phyloP scores from a whole-genome alignment of 768 basidiomycete species.

The Leccinellum albellum region DNA sequence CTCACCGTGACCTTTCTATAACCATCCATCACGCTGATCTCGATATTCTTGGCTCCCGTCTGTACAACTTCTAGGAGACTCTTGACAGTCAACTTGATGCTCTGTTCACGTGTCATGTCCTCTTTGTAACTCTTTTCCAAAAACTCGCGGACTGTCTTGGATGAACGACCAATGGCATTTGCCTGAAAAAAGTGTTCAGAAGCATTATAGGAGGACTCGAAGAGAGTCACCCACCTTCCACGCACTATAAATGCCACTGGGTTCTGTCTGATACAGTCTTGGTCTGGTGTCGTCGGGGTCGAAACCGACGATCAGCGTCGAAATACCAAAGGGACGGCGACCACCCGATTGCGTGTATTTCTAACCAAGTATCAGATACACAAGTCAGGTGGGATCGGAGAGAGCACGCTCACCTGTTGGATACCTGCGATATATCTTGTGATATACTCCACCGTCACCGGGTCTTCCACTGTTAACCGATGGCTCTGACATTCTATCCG shows the following conservation, averaged over 20 bases:
- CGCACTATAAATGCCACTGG: constrained; percentile 94
- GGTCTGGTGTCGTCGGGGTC: constrained; percentile 89
- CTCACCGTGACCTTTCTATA: constrained; percentile 89
- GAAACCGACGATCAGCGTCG: constrained; percentile 94
- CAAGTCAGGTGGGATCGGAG: background rate
- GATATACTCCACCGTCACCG: constrained; percentile 97
- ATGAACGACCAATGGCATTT: constrained; percentile 95
- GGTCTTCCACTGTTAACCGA: constrained; percentile 95
- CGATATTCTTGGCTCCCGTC: constrained; percentile 99
- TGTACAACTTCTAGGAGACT: constrained; percentile 96
- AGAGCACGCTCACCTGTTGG: constrained; percentile 69
- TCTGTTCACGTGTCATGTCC: constrained; percentile 81
- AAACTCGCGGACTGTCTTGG: constrained; percentile 98
- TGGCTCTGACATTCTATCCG: constrained; percentile 97
- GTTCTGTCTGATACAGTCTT: constrained; percentile 94
- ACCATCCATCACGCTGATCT: constrained; percentile 95
- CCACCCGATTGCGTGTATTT: constrained; percentile 98
- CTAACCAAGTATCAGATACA: constrained; percentile 35
- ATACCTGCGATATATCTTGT: constrained; percentile 98
- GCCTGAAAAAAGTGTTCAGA: constrained; percentile 50
- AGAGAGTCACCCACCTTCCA: constrained; percentile 73
- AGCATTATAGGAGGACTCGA: background rate
- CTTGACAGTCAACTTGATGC: constrained; percentile 93
- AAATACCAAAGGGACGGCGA: constrained; percentile 96
- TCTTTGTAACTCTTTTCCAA: constrained; percentile 97